These are phyloP conservation scores for Blattamonas nauphoetae DNA, from an alignment of 78 protist genomes.

Conservation along the genomic window DNA sequence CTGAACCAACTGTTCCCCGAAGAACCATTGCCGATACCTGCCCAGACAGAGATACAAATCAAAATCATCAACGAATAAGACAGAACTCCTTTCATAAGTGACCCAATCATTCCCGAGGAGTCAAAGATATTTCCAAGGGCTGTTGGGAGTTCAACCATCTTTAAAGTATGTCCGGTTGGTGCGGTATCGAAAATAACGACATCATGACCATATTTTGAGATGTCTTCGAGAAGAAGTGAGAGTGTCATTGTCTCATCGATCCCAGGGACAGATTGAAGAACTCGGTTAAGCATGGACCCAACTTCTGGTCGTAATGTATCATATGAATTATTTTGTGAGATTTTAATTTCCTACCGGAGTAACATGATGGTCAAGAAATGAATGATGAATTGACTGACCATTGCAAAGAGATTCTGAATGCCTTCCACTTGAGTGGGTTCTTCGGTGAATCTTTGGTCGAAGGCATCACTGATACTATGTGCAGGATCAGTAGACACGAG, in stretches of 20 bases:
- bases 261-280: constrained; percentile 62
- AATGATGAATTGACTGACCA: too few species aligned
- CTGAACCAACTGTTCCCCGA: too few species aligned
- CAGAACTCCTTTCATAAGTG: not conserved
- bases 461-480: constrained; percentile 40
- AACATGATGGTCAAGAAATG: too few species aligned
- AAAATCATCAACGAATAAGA: too few species aligned
- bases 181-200: constrained; percentile 95
- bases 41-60: too few species aligned
- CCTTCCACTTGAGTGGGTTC: constrained; percentile 70
- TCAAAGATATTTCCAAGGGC: not conserved
- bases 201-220: constrained; percentile 48
- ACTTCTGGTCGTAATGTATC: too few species aligned
- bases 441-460: constrained; percentile 30
- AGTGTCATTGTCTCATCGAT: constrained; percentile 55
- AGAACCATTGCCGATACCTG: too few species aligned
- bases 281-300: too few species aligned
- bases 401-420: constrained; percentile 60
- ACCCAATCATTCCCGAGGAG: not conserved
- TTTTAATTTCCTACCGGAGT: too few species aligned
- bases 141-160: constrained; percentile 74
- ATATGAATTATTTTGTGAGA: too few species aligned
- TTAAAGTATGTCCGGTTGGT: constrained; percentile 99
- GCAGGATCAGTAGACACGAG: constrained; percentile 61
- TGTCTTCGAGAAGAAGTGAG: not conserved